Percentiles rank a stretch among this genome's conserved stretches.
Conservation (phyloP, 495 filamentous ascomycete species). For the Hyaloscypha finlandica region DNA sequence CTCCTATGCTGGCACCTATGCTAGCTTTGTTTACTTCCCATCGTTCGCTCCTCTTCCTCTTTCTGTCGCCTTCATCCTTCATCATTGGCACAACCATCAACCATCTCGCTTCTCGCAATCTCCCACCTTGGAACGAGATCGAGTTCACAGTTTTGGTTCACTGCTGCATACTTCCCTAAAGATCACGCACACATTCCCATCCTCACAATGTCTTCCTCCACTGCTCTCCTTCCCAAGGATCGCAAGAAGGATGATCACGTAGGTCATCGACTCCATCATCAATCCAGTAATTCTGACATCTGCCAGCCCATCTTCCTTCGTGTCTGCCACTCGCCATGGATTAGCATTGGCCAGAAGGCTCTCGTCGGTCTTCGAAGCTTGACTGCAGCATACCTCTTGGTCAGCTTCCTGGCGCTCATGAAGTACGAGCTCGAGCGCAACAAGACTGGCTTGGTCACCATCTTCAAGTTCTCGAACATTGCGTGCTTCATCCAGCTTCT, state of each 20-base stretch:
- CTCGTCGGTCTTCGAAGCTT: constrained; percentile 43
- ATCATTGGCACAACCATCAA: constrained; percentile 12
- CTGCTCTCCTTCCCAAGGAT: constrained; percentile 42
- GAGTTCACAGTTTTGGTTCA: constrained; percentile 8
- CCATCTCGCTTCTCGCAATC: neutral
- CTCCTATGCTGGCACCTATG: neutral
- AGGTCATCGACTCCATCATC: constrained; percentile 18
- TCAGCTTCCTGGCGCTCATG: constrained; percentile 39
- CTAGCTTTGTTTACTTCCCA: neutral
- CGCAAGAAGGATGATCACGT: constrained; percentile 34
- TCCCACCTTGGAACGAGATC: neutral
- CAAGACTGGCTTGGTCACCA: constrained; percentile 39
- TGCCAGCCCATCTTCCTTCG: constrained; percentile 49
- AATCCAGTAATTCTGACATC: neutral
- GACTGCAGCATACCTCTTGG: constrained; percentile 45
- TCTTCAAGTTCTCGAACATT: constrained; percentile 52
- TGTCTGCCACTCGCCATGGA: constrained; percentile 54
- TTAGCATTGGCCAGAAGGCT: constrained; percentile 42
- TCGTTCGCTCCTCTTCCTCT: constrained; percentile 1
- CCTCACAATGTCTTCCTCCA: constrained; percentile 35
- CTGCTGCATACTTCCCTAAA: constrained; percentile 12
- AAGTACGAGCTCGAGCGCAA: constrained; percentile 39
- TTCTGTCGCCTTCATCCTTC: neutral
- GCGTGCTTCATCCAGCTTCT: constrained; percentile 42
- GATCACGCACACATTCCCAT: constrained; percentile 25